Evolutionary conservation across 2,329 filamentous ascomycete genomes (phyloP).

Genomic region (Pseudocercospora musae): DNA sequence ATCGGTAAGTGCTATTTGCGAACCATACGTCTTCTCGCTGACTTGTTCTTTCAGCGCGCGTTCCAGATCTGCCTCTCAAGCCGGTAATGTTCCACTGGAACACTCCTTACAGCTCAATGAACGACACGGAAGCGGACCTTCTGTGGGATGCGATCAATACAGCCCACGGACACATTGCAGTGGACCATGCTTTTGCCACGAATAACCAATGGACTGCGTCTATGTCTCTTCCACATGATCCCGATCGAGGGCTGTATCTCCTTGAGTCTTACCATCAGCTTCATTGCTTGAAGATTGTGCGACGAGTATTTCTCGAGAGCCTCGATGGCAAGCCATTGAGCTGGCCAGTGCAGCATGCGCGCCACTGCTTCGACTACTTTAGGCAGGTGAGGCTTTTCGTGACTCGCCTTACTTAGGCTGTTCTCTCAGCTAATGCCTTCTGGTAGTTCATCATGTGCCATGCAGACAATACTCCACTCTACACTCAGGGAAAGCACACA

Average conservation of each 20-base stretch:
- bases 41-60: background rate
- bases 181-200: constrained; percentile 7
- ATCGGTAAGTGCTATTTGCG: background rate
- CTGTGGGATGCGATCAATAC: constrained; percentile 16
- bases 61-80: constrained; percentile 2
- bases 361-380: constrained; percentile 21
- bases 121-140: constrained; percentile 9
- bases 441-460: constrained; percentile 16
- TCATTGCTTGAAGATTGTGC: constrained; percentile 18
- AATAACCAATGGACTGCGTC: constrained; percentile 10
- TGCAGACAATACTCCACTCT: constrained; percentile 15
- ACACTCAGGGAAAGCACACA: constrained; percentile 12
- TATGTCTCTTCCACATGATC: constrained; percentile 9
- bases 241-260: constrained; percentile 13
- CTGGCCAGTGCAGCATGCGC: constrained; percentile 14
- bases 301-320: constrained; percentile 10
- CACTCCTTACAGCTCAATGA: constrained; percentile 14
- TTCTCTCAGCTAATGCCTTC: background rate
- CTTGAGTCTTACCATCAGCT: constrained; percentile 21
- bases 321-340: constrained; percentile 3
- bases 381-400: constrained; percentile 5
- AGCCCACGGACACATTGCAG: constrained; percentile 15
- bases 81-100: constrained; percentile 14
- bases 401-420: background rate
- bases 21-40: background rate